These are phyloP conservation scores for Clathrospora elynae DNA, from an alignment of 2,329 filamentous ascomycete species.

Conservation along the genomic window DNA sequence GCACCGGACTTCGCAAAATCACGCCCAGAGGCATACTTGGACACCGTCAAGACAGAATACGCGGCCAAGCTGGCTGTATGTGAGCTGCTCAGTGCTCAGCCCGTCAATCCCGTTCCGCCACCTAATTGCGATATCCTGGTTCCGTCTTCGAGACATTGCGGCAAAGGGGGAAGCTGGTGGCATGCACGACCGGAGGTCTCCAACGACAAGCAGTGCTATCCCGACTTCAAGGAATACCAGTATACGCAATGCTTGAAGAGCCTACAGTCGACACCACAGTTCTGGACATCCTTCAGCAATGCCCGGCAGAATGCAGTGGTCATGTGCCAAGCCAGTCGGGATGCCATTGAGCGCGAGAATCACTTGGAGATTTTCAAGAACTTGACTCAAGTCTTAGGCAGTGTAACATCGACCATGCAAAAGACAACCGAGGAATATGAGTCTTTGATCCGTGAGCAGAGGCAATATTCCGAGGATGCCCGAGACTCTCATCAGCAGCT, in stretches of 20 bases:
- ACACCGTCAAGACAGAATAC: slow-evolving; percentile 60
- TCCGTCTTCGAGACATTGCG: slow-evolving; percentile 44
- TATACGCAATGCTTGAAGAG: slow-evolving; percentile 60
- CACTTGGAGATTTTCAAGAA: slow-evolving; percentile 43
- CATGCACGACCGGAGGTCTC: slow-evolving; percentile 12
- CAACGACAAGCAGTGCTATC: slow-evolving; percentile 42
- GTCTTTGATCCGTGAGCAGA: slow-evolving; percentile 30
- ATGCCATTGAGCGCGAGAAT: slow-evolving; percentile 62
- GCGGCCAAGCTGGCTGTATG: slow-evolving; percentile 67
- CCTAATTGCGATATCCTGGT: slow-evolving; percentile 57
- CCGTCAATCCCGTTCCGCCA: slow-evolving; percentile 54
- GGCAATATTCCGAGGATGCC: slow-evolving; percentile 27
- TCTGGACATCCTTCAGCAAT: slow-evolving; percentile 69
- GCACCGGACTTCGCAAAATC: slow-evolving; percentile 33
- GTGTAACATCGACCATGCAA: slow-evolving; percentile 29
- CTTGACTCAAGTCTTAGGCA: slow-evolving; percentile 33
- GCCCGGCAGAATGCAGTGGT: slow-evolving; percentile 64
- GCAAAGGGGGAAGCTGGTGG: slow-evolving; percentile 33
- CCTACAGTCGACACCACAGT: slow-evolving; percentile 60
- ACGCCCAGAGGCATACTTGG: slow-evolving; percentile 39
- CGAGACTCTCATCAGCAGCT: slow-evolving; percentile 27
- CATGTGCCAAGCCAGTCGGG: slow-evolving; percentile 66
- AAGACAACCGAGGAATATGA: slow-evolving; percentile 33
- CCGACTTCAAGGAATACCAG: slow-evolving; percentile 38
- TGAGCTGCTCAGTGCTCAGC: slow-evolving; percentile 59